Conservation (phyloP, 2,329 filamentous ascomycete genomes). For the Myotisia sp. region DNA sequence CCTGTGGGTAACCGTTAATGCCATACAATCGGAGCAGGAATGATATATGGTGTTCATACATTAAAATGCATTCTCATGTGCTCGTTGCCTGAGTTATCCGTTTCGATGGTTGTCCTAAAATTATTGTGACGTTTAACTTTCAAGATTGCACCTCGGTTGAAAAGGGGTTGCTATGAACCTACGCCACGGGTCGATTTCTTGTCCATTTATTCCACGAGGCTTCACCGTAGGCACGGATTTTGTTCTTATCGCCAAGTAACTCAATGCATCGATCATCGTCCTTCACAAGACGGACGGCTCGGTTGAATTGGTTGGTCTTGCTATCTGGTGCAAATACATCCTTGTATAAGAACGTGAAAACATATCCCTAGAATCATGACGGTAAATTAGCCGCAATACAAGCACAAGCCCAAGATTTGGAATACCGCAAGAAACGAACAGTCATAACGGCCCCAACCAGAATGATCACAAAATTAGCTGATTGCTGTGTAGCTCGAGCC, state of each 20-base stretch:
- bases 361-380: slow-evolving; percentile 50
- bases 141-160: slow-evolving; percentile 5
- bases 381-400: slow-evolving; percentile 7
- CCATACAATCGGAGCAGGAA: background rate
- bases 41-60: slow-evolving; percentile 32
- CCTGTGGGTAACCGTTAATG: slow-evolving; percentile 32
- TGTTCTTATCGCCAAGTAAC: slow-evolving; percentile 57
- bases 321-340: slow-evolving; percentile 77
- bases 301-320: slow-evolving; percentile 78
- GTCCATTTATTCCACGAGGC: slow-evolving; percentile 71
- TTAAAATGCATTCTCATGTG: slow-evolving; percentile 79
- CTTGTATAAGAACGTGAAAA: slow-evolving; percentile 62
- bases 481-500: slow-evolving; percentile 74
- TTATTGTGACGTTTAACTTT: too few species aligned
- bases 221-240: slow-evolving; percentile 72
- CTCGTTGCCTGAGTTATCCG: slow-evolving; percentile 59
- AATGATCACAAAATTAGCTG: slow-evolving; percentile 72
- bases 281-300: slow-evolving; percentile 65
- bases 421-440: slow-evolving; percentile 32
- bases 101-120: slow-evolving; percentile 50
- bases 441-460: slow-evolving; percentile 61
- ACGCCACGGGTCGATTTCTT: slow-evolving; percentile 43
- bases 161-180: slow-evolving; percentile 13
- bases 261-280: slow-evolving; percentile 55
- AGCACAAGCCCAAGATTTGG: background rate